Percentiles rank a stretch among this genome's conserved stretches.
Evolutionary conservation across 129 eudicot species (phyloP).

Genomic region (Dittrichia graveolens): DNA sequence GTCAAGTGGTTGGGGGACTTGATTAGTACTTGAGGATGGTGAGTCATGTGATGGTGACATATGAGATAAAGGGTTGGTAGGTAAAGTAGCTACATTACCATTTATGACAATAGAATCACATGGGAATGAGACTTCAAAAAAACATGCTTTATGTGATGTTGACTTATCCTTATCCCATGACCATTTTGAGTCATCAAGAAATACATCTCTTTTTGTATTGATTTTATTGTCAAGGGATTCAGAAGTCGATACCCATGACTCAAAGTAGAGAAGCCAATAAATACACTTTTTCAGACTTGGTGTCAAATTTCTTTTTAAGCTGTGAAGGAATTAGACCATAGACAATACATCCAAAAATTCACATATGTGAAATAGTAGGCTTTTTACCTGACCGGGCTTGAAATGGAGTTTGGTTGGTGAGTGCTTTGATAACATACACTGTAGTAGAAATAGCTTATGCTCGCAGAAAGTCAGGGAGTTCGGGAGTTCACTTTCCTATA

Average conservation of each 20-base stretch:
- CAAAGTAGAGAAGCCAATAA: no score
- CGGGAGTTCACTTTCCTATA: not conserved
- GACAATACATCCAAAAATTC: conserved; percentile 15
- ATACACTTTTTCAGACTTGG: no score
- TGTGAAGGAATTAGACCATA: not conserved
- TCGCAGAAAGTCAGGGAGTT: conserved; percentile 11
- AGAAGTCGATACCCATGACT: not conserved
- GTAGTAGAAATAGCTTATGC: not conserved
- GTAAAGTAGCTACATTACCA: no score
- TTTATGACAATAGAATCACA: no score
- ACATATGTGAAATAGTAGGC: not conserved
- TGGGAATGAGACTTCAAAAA: no score
- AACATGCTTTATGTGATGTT: no score
- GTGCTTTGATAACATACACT: conserved; percentile 4
- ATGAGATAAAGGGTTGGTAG: no score
- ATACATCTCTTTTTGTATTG: not conserved
- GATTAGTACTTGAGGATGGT: no score
- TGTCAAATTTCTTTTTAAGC: no score
- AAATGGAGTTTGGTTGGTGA: conserved; percentile 13
- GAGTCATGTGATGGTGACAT: no score
- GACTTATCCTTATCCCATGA: not conserved
- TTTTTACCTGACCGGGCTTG: conserved; percentile 28
- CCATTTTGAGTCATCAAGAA: not conserved
- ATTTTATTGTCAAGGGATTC: not conserved
- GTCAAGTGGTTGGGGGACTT: no score